phyloP scores from a whole-genome alignment of 768 basidiomycete species.

The Neoboletus subvelutipes region DNA sequence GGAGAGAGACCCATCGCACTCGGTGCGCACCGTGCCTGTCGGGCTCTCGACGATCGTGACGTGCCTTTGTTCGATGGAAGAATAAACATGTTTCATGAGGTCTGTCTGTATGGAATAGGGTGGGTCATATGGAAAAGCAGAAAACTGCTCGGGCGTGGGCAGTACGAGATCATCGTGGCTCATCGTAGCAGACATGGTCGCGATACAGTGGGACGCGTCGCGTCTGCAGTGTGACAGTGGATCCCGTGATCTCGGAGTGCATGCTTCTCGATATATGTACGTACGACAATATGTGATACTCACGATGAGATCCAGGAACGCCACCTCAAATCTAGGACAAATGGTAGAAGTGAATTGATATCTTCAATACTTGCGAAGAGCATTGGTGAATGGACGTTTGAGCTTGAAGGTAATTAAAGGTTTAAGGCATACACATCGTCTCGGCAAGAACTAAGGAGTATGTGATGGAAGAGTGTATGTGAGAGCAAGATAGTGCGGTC shows the following conservation, averaged over 20 bases:
- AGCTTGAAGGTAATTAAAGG: conserved; percentile 26
- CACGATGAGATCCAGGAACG: conserved; percentile 11
- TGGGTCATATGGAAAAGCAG: conserved; percentile 78
- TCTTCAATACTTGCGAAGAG: conserved; percentile 3
- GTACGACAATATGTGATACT: not conserved
- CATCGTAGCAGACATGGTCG: conserved; percentile 3
- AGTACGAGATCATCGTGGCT: conserved; percentile 35
- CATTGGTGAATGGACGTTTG: conserved; percentile 15
- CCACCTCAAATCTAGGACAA: not conserved
- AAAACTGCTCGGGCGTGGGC: conserved; percentile 64
- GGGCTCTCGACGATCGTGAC: conserved; percentile 88
- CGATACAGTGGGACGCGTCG: conserved; percentile 9
- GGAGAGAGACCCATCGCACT: not conserved
- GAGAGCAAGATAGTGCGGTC: conserved; percentile 20
- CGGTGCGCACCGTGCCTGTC: conserved; percentile 71
- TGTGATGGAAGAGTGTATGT: conserved; percentile 19
- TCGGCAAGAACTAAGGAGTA: conserved; percentile 25
- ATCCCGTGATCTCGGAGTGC: conserved; percentile 11
- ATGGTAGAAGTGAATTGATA: conserved; percentile 5
- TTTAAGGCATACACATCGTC: conserved; percentile 28
- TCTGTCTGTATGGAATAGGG: conserved; percentile 85
- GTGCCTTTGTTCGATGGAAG: conserved; percentile 68
- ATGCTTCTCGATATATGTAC: not conserved
- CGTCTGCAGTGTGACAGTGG: not conserved
- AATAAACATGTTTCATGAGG: conserved; percentile 87